phyloP scores from a whole-genome alignment of 768 basidiomycete species.

The Mycena latifolia region DNA sequence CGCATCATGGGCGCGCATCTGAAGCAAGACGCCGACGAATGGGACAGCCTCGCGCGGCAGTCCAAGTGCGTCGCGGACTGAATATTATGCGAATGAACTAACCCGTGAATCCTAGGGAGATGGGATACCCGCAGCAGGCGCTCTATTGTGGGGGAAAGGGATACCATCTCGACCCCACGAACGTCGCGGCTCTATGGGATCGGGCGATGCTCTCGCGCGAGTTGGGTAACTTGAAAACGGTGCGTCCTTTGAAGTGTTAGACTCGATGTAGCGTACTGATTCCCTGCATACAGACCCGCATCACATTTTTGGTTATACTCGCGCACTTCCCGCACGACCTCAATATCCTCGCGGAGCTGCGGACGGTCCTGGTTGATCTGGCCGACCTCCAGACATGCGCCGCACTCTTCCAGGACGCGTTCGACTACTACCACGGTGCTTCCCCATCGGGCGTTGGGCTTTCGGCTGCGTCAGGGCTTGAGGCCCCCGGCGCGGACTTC shows the following conservation, averaged over 20 bases:
- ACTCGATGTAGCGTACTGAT: no score
- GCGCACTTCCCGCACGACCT: constrained; percentile 85
- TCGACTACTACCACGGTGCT: constrained; percentile 71
- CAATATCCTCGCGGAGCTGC: constrained; percentile 81
- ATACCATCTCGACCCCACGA: constrained; percentile 80
- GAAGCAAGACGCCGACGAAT: constrained; percentile 85
- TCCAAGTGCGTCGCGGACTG: constrained; percentile 65
- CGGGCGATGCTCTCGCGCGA: constrained; percentile 85
- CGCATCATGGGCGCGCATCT: constrained; percentile 94
- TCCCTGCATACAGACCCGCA: constrained; percentile 63
- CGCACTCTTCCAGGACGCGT: constrained; percentile 76
- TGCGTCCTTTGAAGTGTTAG: constrained; percentile 43
- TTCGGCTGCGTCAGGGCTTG: constrained; percentile 1
- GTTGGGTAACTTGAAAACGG: constrained; percentile 76
- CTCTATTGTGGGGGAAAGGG: constrained; percentile 93
- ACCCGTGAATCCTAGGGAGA: constrained; percentile 55
- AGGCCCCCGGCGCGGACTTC: constrained; percentile 64
- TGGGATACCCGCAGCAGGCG: constrained; percentile 86
- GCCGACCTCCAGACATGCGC: constrained; percentile 76
- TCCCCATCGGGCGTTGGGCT: constrained; percentile 55
- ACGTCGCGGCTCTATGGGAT: constrained; percentile 92
- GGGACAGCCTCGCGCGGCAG: constrained; percentile 83
- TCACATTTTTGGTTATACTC: constrained; percentile 77
- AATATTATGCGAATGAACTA: not conserved
- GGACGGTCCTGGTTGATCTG: constrained; percentile 81